A percentile compares a stretch with the other conserved stretches of the same genome.
These are phyloP conservation scores for Pseudogymnoascus sp. DNA, from an alignment of 2,329 filamentous ascomycete species.

Conservation along the genomic window DNA sequence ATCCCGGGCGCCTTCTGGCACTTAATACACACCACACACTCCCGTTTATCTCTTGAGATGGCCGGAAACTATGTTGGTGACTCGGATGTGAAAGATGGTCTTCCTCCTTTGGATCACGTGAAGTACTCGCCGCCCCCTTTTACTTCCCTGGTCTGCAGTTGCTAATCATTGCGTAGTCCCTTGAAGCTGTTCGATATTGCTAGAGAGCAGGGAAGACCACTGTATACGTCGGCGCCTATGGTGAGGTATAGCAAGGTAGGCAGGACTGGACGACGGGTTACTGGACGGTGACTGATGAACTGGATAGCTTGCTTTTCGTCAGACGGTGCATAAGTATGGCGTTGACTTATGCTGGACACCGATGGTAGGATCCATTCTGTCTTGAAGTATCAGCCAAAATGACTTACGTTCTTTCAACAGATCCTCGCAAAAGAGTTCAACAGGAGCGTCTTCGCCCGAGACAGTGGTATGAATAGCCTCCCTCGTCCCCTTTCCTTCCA, in stretches of 20 bases:
- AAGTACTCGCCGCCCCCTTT: not conserved
- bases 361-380: conserved; percentile 40
- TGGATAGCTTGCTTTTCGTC: conserved; percentile 55
- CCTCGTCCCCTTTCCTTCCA: not conserved
- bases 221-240: conserved; percentile 59
- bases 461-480: conserved; percentile 40
- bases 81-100: not conserved
- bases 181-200: conserved; percentile 51
- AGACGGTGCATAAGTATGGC: conserved; percentile 55
- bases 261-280: not conserved
- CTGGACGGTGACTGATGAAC: not conserved
- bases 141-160: not conserved
- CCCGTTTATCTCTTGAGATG: not conserved
- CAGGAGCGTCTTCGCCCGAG: conserved; percentile 48
- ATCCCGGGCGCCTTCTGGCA: not conserved
- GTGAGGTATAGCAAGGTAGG: conserved; percentile 51
- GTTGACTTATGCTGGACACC: conserved; percentile 63
- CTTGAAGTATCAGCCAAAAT: not conserved
- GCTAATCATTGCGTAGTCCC: conserved; percentile 33
- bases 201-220: conserved; percentile 41
- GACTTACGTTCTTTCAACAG: conserved; percentile 15
- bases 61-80: conserved; percentile 2
- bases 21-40: not conserved
- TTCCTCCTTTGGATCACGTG: not conserved
- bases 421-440: conserved; percentile 62